A percentile compares a stretch with the other conserved stretches of the same genome.
phyloP scores from a whole-genome alignment of 2,329 filamentous ascomycete genomes.

The Xylariaceae sp. region DNA sequence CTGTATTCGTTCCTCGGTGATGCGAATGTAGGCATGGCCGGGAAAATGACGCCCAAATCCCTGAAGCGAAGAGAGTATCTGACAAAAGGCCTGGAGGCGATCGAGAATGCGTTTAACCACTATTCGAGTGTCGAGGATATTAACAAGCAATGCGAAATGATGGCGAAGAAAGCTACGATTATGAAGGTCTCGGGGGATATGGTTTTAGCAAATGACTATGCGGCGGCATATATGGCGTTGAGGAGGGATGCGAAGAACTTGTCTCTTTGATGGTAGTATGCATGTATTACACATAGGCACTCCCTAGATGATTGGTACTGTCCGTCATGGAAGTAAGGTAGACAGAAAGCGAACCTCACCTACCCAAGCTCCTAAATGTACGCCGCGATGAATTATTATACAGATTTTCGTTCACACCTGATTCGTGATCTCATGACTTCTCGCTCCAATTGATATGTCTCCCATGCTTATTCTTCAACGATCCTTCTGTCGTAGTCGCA shows the following conservation, averaged over 20 bases:
- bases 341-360: neutral
- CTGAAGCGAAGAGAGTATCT: slow-evolving; percentile 52
- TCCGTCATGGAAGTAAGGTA: neutral
- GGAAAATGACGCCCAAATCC: slow-evolving; percentile 42
- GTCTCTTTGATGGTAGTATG: too few species aligned
- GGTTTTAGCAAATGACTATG: slow-evolving; percentile 61
- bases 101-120: slow-evolving; percentile 60
- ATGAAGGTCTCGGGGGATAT: slow-evolving; percentile 66
- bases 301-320: too few species aligned
- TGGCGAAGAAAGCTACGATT: slow-evolving; percentile 77
- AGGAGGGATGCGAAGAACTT: slow-evolving; percentile 36
- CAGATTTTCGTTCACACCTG: slow-evolving; percentile 3
- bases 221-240: slow-evolving; percentile 60
- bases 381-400: neutral
- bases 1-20: slow-evolving; percentile 72
- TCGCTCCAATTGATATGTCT: slow-evolving; percentile 39
- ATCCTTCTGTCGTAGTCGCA: slow-evolving; percentile 24
- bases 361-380: slow-evolving; percentile 13
- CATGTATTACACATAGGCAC: too few species aligned
- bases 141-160: slow-evolving; percentile 69
- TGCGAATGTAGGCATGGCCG: slow-evolving; percentile 73
- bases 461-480: slow-evolving; percentile 40
- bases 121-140: slow-evolving; percentile 66
- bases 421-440: slow-evolving; percentile 15
- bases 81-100: slow-evolving; percentile 54